Evolutionary conservation across 1,284 basidiomycete genomes (phyloP), one percentile per base, ranked within the genome.

Genomic region (Rugosomyces carneus): DNA sequence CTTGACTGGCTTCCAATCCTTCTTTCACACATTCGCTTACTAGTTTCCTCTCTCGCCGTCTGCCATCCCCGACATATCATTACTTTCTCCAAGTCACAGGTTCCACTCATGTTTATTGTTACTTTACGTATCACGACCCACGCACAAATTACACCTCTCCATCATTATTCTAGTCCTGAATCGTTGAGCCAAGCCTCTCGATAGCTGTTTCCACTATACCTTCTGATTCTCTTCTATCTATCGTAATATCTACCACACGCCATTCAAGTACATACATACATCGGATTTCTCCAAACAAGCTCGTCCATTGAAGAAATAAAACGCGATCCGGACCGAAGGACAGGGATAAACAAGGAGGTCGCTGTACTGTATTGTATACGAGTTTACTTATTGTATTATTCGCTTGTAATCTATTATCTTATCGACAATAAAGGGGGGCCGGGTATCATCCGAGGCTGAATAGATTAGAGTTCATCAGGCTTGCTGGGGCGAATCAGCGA

Each of bases 201-300:
- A 16, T 23, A 39, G 47, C 49, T 49, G 39, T 45, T n/a, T n/a
- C 48, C 49, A 36, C 35, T 37, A 45, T 40, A 37, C 37, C 19
- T 47, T 39, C 39, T 26, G 15, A 37, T 26, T 47, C 43, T 42
- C 42, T 47, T 52, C 57, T 63, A 63, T 67, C 57, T 67, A 68
- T 62, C 60, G 54, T 66, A 65, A 15, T 64, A 66, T 63, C 58
- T 67, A 62, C 61, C 57, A 53, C 61, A 34, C 31, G 15, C 13
- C 58, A 56, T 56, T 55, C 61, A 62, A 57, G 57, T 63, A 66
- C 58, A 61, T 67, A 65, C 31, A 16, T 49, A 37, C 53, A 54
- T 54, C 35, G 18, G 31, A 21, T 9, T 19, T 23, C 31, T 42
- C 16, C 7, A n/a, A 21, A 34, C 26, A 1, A 7, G 31, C 31